Percentiles rank a stretch among this genome's conserved stretches.
These are phyloP conservation scores for Sporothrix mexicana DNA, from an alignment of 2,329 filamentous ascomycete genomes.

Conservation along the genomic window DNA sequence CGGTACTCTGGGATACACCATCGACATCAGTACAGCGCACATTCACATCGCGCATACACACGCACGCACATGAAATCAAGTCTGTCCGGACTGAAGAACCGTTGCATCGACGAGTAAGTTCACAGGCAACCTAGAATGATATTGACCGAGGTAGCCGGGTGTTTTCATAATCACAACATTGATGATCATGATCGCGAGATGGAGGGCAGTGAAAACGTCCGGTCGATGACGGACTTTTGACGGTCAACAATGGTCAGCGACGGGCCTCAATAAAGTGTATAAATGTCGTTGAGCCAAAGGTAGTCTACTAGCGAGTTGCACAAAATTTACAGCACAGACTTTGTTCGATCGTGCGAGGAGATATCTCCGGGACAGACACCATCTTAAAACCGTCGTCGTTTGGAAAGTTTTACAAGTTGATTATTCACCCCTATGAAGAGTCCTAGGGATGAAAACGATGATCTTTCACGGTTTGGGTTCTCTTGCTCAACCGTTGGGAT, in stretches of 20 bases:
- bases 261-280: not conserved
- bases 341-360: not conserved
- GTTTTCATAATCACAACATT: too few relatives aligned
- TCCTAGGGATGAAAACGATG: not conserved
- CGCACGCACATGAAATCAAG: too few relatives aligned
- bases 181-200: not conserved
- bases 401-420: not conserved
- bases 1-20: too few relatives aligned
- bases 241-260: too few relatives aligned
- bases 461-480: not conserved
- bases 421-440: not conserved
- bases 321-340: not conserved
- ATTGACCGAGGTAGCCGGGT: too few relatives aligned
- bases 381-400: not conserved
- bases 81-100: too few relatives aligned
- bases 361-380: not conserved
- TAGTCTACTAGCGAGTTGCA: not conserved
- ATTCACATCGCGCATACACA: too few relatives aligned
- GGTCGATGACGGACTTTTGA: too few relatives aligned
- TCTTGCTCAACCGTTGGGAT: slow-evolving; percentile 7
- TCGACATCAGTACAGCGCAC: too few relatives aligned
- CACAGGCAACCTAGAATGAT: too few relatives aligned
- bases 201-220: not conserved
- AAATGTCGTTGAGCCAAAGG: not conserved
- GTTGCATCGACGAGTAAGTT: too few relatives aligned